phyloP scores from a whole-genome alignment of 805 yeast genomes.

The Saturnispora bothae region DNA sequence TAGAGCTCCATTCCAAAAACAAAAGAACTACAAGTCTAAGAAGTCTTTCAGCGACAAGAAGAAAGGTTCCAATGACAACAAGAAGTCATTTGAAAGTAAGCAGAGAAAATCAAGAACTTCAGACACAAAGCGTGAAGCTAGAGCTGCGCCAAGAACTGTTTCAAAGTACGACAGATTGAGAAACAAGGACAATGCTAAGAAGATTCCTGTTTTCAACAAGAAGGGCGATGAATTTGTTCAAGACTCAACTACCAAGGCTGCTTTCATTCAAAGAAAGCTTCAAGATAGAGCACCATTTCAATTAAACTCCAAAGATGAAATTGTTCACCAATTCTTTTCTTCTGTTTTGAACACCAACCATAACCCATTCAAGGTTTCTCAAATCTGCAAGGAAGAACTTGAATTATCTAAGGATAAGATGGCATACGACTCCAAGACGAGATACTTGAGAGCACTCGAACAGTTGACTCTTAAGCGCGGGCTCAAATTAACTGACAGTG shows the following conservation, averaged over 20 bases:
- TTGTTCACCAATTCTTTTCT: conserved; percentile 4
- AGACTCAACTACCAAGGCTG: conserved; percentile 8
- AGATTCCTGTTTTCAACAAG: conserved; percentile 5
- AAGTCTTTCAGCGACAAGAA: neutral
- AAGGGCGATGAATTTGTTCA: conserved; percentile 11
- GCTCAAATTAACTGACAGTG: conserved; percentile 13
- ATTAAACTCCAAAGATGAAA: neutral
- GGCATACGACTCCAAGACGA: conserved; percentile 20
- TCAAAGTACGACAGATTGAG: conserved; percentile 12
- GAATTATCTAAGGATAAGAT: conserved; percentile 21
- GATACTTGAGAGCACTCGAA: conserved; percentile 22
- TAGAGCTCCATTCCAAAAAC: neutral
- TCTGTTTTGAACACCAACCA: conserved; percentile 8
- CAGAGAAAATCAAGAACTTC: neutral
- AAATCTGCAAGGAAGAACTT: conserved; percentile 13
- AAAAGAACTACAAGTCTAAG: neutral
- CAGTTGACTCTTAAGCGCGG: conserved; percentile 19
- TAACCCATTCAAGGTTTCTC: neutral
- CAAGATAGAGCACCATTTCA: neutral
- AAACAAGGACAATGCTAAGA: conserved; percentile 7
- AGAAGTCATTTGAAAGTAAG: neutral
- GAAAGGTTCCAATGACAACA: conserved; percentile 1
- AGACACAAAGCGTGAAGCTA: conserved; percentile 4
- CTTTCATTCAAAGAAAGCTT: conserved; percentile 12
- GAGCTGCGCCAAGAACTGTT: conserved; percentile 9